These are phyloP conservation scores for Cudoniella acicularis DNA, from an alignment of 495 filamentous ascomycete species.

Conservation along the genomic window DNA sequence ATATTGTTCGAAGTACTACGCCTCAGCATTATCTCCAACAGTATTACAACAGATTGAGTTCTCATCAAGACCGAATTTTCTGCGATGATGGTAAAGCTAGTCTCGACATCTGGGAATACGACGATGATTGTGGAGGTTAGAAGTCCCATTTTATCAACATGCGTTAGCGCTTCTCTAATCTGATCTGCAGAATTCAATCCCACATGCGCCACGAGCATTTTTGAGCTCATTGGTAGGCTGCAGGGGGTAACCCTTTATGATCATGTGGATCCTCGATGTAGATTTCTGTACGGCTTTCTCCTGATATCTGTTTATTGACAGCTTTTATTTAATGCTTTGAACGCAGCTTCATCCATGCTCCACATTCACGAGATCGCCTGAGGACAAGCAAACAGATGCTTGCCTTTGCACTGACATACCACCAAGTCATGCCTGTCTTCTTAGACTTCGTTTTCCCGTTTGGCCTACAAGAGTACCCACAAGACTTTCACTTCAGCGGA, in stretches of 20 bases:
- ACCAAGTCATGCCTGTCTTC: constrained; percentile 42
- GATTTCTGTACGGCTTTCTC: constrained; percentile 14
- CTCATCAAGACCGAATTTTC: constrained; percentile 13
- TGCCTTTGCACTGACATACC: constrained; percentile 31
- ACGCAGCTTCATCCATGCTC: constrained; percentile 35
- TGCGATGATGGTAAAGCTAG: constrained; percentile 5
- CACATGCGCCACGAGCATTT: too few species aligned
- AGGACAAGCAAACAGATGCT: constrained; percentile 33
- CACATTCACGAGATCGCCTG: constrained; percentile 26
- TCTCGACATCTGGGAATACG: constrained; percentile 21
- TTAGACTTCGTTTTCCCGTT: constrained; percentile 42
- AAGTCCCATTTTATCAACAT: constrained; percentile 1
- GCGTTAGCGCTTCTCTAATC: neutral
- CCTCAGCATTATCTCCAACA: constrained; percentile 9
- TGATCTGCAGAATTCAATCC: too few species aligned
- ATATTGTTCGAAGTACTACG: constrained; percentile 11
- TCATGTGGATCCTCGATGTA: constrained; percentile 6
- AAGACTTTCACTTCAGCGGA: constrained; percentile 26
- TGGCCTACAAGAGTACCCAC: constrained; percentile 34
- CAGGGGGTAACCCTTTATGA: constrained; percentile 5
- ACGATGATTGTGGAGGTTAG: neutral
- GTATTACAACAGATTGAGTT: constrained; percentile 12
- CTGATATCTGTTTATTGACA: neutral
- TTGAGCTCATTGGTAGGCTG: neutral
- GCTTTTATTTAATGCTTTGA: too few species aligned